Conservation (phyloP, 2,329 filamentous ascomycete species). For the Sporothrix globosa region DNA sequence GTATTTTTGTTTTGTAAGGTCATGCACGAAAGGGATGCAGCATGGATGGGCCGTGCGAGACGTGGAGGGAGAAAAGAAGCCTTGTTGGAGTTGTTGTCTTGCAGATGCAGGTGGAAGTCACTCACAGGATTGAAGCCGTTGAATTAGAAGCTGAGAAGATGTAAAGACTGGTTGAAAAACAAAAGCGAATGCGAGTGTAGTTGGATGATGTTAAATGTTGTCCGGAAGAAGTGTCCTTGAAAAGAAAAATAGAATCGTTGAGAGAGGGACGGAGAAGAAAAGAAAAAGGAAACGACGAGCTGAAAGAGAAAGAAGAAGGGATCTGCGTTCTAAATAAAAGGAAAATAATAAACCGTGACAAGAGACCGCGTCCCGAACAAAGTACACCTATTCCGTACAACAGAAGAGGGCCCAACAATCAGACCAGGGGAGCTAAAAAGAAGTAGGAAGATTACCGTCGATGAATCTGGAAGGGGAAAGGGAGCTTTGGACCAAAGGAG, state of each 20-base stretch:
- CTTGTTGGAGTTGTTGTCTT: background rate
- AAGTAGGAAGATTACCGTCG: background rate
- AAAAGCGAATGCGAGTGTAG: conserved; percentile 1
- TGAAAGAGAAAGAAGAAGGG: conserved; percentile 9
- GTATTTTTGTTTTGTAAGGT: background rate
- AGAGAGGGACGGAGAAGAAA: conserved; percentile 21
- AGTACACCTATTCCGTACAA: background rate
- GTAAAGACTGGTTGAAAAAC: background rate
- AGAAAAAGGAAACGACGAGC: background rate
- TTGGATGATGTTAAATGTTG: conserved; percentile 14
- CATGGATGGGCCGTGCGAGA: background rate
- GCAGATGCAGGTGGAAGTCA: background rate
- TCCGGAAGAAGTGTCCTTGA: background rate
- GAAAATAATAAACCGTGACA: conserved; percentile 13
- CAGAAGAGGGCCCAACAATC: too few relatives aligned
- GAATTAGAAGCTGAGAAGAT: background rate
- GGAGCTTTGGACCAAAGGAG: background rate
- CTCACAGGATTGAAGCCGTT: background rate
- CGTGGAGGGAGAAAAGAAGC: background rate
- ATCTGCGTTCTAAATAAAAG: conserved; percentile 22
- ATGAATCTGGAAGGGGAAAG: conserved; percentile 2
- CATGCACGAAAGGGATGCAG: background rate
- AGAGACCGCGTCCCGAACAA: background rate
- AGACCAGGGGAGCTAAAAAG: background rate
- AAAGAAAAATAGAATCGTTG: background rate